Base-by-base conservation (phyloP, 306 rosid species). In the Vigna radiata region DNA sequence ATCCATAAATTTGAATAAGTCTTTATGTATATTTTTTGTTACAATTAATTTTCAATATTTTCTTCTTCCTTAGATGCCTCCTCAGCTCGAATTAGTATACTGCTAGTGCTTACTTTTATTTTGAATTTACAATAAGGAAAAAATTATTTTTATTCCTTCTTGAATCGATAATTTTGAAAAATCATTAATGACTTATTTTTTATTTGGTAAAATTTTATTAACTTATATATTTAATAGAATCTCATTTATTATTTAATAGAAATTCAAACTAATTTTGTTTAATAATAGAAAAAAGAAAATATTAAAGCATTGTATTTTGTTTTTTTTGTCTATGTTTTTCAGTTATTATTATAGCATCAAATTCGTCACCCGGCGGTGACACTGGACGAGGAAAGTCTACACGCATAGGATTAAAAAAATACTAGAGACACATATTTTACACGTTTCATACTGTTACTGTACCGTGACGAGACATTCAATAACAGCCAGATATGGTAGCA, bases 401-500 rank as follows among this genome's bases (percentile, higher is more conserved):
- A 65, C 6, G 16, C 48, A n/a, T 18, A 11, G 71, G 33, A 29
- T 29, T 29, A 29, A 29, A 29, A 4, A 29, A 29, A 29, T 29
- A 29, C 33, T 29, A 0, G 33, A 29, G 4, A 29, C 3, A 29
- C 33, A 29, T 29, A 29, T 29, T 29, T 4, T 3, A 27, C 9
- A 43, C 54, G 72, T 44, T 17, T 66, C 54, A 21, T 0, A 0
- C 21, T 3, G 0, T 19, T 5, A 13, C 0, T 21, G 50, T 13
- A 66, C 71, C 13, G 36, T 66, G 3, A 66, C 3, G 8, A 18
- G 2, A 0, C 3, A 21, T 44, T 66, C 3, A 2, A 4, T 61
- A 23, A 75, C 75, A 49, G 77, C 47, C 43, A 16, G 59, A 16
- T 72, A 33, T 9, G n/a, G 1, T 44, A 33, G 54, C 16, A 49